Conservation (phyloP, 2,329 filamentous ascomycete species). For the Fusarium poae region DNA sequence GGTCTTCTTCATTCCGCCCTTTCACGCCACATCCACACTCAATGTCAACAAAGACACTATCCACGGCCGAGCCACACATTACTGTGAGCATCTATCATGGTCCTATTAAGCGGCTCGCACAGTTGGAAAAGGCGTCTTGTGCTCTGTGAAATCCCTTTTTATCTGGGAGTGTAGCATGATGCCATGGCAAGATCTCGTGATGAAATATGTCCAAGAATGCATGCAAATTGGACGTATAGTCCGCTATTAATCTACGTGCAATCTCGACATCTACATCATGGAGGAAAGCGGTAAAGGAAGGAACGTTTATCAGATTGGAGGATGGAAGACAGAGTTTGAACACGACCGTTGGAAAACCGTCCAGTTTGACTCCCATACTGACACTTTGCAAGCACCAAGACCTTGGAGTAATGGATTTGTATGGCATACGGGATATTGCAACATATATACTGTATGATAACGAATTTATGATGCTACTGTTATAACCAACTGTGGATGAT, state of each 20-base stretch:
- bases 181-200: not conserved
- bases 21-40: too few species aligned
- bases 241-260: not conserved
- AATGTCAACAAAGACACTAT: fast-evolving
- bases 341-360: not conserved
- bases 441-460: not conserved
- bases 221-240: not conserved
- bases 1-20: not conserved
- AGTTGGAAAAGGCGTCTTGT: not conserved
- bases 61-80: too few species aligned
- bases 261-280: not conserved
- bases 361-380: not conserved
- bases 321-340: not conserved
- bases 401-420: not conserved
- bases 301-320: too few species aligned
- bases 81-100: not conserved
- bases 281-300: too few species aligned
- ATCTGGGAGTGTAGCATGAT: not conserved
- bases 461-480: not conserved
- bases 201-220: not conserved
- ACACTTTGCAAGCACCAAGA: not conserved
- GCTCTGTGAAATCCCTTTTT: not conserved
- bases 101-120: not conserved
- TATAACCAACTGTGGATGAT: not conserved
- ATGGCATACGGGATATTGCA: not conserved